Evolutionary conservation across 1,139 yeast species (phyloP), one percentile per base, ranked within the genome.

Genomic region (Debaryomyces sp.): DNA sequence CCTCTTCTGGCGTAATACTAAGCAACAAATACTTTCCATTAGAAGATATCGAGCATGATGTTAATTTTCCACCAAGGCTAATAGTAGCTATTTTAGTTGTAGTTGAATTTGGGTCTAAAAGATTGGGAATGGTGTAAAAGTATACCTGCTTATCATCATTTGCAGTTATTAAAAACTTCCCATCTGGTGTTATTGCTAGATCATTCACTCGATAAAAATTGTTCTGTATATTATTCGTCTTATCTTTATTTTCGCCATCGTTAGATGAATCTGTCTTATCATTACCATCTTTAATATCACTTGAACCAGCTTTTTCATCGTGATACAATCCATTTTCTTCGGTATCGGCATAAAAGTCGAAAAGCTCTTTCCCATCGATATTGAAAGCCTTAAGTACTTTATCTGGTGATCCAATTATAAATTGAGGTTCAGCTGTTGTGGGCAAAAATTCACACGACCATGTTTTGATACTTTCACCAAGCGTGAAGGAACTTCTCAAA

Each of bases 361-460:
- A 73, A 10, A 75, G 54, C 50, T 75, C 79, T 3, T 55, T 57
- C 5, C 81, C 80, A 21, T 68, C 65, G 22, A 80, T 59, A 55
- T 84, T 81, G 70, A 80, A 88, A 12, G 87, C 77, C 30, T 81
- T 79, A 49, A 90, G 78, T 43, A 81, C 84, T 54, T 84, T 84
- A 62, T 89, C 97, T 0, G 92, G 90, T 1, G 94, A 84, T 0
- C 96, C 95, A 18, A 87, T 74, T 9, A 89, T 75, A 53, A 89
- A 85, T 50, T 77, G 79, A 21, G 84, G 80, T 6, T 79, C 78
- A 10, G 49, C 42, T 9, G 51, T 35, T 47, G 71, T 66, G 1
- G 89, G 90, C 38, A 87, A 68, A 83, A 95, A 91, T 51, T 84
- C 91, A 56, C 91, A 84, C 15, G 94, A 77, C 80, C 91, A 83